Evolutionary conservation across 2,329 filamentous ascomycete species (phyloP).

Genomic region (Pyrenophora tritici-repentis): DNA sequence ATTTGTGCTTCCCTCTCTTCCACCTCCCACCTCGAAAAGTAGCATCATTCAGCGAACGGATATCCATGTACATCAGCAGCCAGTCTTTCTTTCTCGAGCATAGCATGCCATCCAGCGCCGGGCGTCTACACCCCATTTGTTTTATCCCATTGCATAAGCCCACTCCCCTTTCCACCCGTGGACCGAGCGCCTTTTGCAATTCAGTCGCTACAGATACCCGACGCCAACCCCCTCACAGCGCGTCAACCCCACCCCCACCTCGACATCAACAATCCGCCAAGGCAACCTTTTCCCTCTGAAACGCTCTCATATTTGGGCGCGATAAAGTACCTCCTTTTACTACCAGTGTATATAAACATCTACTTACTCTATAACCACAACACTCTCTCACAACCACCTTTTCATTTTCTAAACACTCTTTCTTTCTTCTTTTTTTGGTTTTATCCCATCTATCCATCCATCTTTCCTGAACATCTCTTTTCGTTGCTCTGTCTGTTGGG

Average conservation of each 20-base stretch:
- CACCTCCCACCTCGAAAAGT: slow-evolving; percentile 22
- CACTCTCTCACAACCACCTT: not conserved
- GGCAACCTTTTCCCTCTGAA: not conserved
- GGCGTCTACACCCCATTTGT: slow-evolving; percentile 22
- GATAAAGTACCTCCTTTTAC: not conserved
- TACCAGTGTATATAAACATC: slow-evolving; percentile 5
- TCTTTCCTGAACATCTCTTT: not conserved
- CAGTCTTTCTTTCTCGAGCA: slow-evolving; percentile 28
- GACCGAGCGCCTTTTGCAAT: slow-evolving; percentile 24
- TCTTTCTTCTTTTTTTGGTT: slow-evolving; percentile 1
- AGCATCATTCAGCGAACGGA: slow-evolving; percentile 27
- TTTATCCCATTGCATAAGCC: slow-evolving; percentile 5
- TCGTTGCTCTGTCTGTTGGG: too few relatives aligned
- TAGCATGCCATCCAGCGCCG: slow-evolving; percentile 34
- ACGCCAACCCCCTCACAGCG: slow-evolving; percentile 23
- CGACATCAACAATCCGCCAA: not conserved
- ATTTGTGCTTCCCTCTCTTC: slow-evolving; percentile 7
- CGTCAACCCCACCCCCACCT: slow-evolving; percentile 2
- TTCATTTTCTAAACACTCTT: slow-evolving; percentile 6
- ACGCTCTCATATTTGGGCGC: slow-evolving; percentile 1
- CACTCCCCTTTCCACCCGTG: slow-evolving; percentile 11
- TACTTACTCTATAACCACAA: not conserved
- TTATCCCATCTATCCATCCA: not conserved
- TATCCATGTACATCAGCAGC: slow-evolving; percentile 22
- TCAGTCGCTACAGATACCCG: slow-evolving; percentile 47